Evolutionary conservation across 352 stramenopile genomes (phyloP).

Genomic region (Phytopythium helicoides): DNA sequence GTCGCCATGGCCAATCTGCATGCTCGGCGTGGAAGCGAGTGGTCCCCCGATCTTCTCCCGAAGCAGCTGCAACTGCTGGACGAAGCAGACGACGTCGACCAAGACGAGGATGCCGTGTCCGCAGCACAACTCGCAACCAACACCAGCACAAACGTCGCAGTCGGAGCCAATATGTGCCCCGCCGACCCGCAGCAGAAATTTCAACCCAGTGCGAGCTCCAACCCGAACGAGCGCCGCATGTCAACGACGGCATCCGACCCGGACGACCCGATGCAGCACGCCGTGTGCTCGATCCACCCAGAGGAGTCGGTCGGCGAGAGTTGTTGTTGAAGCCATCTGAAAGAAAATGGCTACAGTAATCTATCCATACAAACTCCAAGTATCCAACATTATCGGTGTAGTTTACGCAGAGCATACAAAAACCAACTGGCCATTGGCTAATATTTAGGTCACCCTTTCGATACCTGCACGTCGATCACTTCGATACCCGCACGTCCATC

Average conservation of each 20-base stretch:
- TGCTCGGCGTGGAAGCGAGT: conserved; percentile 59
- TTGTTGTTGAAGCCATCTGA: not conserved
- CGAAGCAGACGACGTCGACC: conserved; percentile 9
- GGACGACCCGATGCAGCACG: not conserved
- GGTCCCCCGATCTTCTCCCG: conserved; percentile 63
- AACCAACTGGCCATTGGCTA: no score
- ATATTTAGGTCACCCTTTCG: not conserved
- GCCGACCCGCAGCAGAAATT: not conserved
- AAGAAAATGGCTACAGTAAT: not conserved
- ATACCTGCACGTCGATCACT: not conserved
- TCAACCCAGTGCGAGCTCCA: no score
- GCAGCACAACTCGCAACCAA: not conserved
- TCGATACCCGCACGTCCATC: not conserved
- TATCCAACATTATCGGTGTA: no score
- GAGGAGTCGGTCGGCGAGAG: conserved; percentile 3
- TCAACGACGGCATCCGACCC: not conserved
- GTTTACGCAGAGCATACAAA: no score
- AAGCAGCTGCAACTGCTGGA: conserved; percentile 60
- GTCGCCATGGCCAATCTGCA: conserved; percentile 71
- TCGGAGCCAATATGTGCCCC: no score
- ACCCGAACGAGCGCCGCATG: not conserved
- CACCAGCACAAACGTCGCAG: not conserved
- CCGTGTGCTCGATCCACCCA: not conserved
- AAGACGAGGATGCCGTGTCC: not conserved
- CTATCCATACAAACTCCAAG: no score